Evolutionary conservation across 768 basidiomycete genomes (phyloP).

Genomic region (Rhizopogon vulgaris): DNA sequence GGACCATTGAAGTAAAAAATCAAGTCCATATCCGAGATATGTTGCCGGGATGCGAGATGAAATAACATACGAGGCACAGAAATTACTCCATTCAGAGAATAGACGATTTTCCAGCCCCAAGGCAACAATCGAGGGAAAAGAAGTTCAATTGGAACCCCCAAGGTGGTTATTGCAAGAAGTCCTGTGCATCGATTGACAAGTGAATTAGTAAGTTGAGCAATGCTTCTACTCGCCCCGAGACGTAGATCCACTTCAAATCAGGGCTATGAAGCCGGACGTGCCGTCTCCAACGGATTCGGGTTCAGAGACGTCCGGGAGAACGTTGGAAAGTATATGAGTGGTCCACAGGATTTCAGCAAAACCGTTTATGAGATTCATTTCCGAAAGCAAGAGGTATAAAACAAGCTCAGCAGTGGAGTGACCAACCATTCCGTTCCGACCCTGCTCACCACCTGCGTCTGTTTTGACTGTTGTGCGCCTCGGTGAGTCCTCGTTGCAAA

Average conservation of each 20-base stretch:
- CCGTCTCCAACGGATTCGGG: conserved; percentile 25
- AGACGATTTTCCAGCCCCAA: conserved; percentile 9
- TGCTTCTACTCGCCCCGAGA: conserved; percentile 19
- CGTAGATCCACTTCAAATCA: conserved; percentile 8
- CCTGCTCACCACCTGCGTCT: background rate
- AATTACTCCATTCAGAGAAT: conserved; percentile 12
- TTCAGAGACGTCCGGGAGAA: conserved; percentile 21
- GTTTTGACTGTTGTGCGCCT: background rate
- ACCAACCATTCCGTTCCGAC: background rate
- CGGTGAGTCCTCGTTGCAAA: background rate
- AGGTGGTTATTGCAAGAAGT: conserved; percentile 2
- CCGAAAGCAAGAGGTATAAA: conserved; percentile 14
- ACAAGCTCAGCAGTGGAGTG: background rate
- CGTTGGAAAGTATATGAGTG: conserved; percentile 7
- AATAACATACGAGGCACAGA: conserved; percentile 22
- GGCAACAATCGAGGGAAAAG: conserved; percentile 12
- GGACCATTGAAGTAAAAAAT: conserved; percentile 16
- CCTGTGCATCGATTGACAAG: conserved; percentile 12
- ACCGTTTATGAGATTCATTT: conserved; percentile 25
- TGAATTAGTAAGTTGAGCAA: conserved; percentile 27
- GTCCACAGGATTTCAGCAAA: conserved; percentile 19
- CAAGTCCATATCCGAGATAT: conserved; percentile 18
- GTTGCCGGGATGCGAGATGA: conserved; percentile 19
- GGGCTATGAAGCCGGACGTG: conserved; percentile 25
- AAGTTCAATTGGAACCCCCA: conserved; percentile 12